A percentile compares a stretch with the other conserved stretches of the same genome.
These are phyloP conservation scores for Paecilomyces formosus DNA, from an alignment of 2,329 filamentous ascomycete species.

Conservation along the genomic window DNA sequence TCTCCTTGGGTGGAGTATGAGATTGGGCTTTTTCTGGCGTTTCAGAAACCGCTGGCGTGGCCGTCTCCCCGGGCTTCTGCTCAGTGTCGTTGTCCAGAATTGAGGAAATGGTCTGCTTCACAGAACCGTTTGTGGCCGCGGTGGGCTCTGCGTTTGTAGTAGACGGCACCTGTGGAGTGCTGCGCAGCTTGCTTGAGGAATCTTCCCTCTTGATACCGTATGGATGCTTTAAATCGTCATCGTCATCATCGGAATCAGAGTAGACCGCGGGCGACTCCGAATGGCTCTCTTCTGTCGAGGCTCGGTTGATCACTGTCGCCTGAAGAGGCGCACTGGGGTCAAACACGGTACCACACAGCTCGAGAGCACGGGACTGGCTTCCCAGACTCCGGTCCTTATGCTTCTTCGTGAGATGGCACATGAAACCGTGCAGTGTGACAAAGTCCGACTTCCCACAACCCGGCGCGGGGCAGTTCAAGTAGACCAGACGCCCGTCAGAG, in stretches of 20 bases:
- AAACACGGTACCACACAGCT: slow-evolving; percentile 30
- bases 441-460: slow-evolving; percentile 34
- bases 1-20: not conserved
- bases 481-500: slow-evolving; percentile 30
- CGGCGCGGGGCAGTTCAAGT: slow-evolving; percentile 30
- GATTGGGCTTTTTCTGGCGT: not conserved
- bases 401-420: slow-evolving; percentile 36
- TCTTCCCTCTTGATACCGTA: slow-evolving; percentile 3
- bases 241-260: slow-evolving; percentile 4
- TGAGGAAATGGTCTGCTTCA: slow-evolving; percentile 32
- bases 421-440: slow-evolving; percentile 34
- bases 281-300: slow-evolving; percentile 28
- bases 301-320: slow-evolving; percentile 21
- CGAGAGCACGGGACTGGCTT: slow-evolving; percentile 32
- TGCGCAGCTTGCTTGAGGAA: not conserved
- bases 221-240: not conserved
- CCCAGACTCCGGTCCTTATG: slow-evolving; percentile 34
- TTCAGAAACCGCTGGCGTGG: slow-evolving; percentile 13
- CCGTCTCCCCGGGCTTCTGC: slow-evolving; percentile 14
- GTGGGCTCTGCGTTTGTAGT: slow-evolving; percentile 9
- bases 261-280: slow-evolving; percentile 20
- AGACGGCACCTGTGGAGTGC: slow-evolving; percentile 5
- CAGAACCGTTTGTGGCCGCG: slow-evolving; percentile 19
- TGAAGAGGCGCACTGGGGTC: slow-evolving; percentile 31
- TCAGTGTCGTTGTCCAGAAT: slow-evolving; percentile 30